Percentiles rank a stretch among this genome's conserved stretches.
Evolutionary conservation across 2,329 filamentous ascomycete genomes (phyloP).

Genomic region (Dothiorella sarmentorum): DNA sequence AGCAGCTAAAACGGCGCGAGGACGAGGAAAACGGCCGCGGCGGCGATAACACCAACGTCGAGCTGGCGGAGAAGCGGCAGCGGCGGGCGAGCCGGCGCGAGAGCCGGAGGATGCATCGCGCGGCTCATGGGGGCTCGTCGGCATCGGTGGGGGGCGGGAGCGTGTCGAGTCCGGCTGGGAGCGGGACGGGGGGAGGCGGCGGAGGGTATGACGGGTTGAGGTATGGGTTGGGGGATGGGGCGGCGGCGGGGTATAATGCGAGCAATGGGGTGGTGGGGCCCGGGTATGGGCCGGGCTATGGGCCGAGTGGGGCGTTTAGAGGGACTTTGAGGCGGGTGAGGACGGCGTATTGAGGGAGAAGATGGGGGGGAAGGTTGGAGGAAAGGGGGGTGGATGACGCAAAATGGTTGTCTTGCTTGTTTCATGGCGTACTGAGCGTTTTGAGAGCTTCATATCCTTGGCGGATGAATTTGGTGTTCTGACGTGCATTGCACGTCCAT

Average conservation of each 20-base stretch:
- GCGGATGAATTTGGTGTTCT: too few species aligned
- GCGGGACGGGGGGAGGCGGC: neutral
- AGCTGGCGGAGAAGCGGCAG: neutral
- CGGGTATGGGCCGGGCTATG: neutral
- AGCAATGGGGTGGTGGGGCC: neutral
- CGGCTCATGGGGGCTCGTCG: neutral
- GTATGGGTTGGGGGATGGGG: neutral
- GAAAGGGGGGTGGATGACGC: too few species aligned
- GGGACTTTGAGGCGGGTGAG: neutral
- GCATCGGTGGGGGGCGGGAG: neutral
- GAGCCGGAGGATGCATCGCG: too few species aligned
- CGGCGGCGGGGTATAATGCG: neutral
- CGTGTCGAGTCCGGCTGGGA: neutral
- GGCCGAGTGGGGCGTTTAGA: neutral
- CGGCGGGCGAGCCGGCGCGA: neutral
- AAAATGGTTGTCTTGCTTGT: too few species aligned
- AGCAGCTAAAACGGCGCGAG: neutral
- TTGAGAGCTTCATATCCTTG: too few species aligned
- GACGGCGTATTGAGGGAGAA: neutral
- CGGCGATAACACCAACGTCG: neutral
- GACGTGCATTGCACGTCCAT: too few species aligned
- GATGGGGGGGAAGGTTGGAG: neutral
- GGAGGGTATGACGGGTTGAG: neutral
- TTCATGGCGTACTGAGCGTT: too few species aligned
- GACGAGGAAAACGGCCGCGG: neutral